Conservation (phyloP, 345 rosid species). For the Eucalyptus tenuipes region DNA sequence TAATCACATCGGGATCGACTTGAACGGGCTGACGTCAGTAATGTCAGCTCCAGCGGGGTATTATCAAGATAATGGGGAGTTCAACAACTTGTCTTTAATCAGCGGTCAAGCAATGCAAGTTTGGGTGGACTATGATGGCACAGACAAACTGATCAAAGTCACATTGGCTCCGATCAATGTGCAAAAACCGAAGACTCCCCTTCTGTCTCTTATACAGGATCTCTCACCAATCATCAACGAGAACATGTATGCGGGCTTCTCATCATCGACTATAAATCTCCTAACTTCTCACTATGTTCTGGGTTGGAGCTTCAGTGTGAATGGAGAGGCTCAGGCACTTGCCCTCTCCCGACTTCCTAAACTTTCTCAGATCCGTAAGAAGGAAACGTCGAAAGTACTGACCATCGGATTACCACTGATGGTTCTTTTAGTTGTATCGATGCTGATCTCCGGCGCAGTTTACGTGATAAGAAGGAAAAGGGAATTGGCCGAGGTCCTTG, state of each 20-base stretch:
- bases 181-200: constrained; percentile 26
- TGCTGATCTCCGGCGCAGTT: neutral
- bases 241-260: constrained; percentile 61
- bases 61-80: neutral
- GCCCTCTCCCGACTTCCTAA: constrained; percentile 40
- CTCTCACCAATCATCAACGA: constrained; percentile 17
- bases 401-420: constrained; percentile 40
- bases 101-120: constrained; percentile 24
- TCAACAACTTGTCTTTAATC: neutral
- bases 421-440: constrained; percentile 4
- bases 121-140: constrained; percentile 46
- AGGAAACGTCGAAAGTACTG: constrained; percentile 14
- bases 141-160: constrained; percentile 13
- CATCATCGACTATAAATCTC: constrained; percentile 37
- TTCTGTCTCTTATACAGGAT: constrained; percentile 29
- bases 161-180: constrained; percentile 28
- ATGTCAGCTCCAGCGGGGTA: constrained; percentile 25
- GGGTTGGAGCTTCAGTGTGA: constrained; percentile 63
- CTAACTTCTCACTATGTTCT: constrained; percentile 23
- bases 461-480: neutral
- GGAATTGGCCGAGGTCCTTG: neutral
- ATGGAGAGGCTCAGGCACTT: constrained; percentile 25
- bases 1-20: constrained; percentile 56
- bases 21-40: constrained; percentile 28
- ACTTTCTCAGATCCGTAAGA: constrained; percentile 37